Base-by-base conservation (phyloP, 2,329 filamentous ascomycete genomes). In the Paracorniculantispora psalliotae region DNA sequence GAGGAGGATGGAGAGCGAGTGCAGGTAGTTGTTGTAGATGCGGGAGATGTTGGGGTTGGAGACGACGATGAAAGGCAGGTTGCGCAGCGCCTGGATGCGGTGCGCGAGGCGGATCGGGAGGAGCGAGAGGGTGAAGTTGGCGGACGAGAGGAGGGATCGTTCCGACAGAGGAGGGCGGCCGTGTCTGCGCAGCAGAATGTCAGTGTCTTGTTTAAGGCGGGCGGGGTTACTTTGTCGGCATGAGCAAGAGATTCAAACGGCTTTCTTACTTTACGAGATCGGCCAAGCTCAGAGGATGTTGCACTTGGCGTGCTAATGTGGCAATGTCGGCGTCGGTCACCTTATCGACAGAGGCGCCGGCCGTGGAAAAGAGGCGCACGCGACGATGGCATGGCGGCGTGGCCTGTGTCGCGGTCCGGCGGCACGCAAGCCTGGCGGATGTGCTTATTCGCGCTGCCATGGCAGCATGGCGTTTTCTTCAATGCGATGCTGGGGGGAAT, bases 1-100 rank as follows among this genome's bases (percentile, higher is more conserved):
- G 4, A 97, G 83, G 17, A 99, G 81, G 1, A 92, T 96, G 2
- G 90, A 93, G 21, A 99, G 79, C 2, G 92, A 96, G 74, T 97
- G 92, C 47, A 96, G 81, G 73, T 99, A 99, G 75, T 97, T 97
- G 74, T 90, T 87, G 79, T 97, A 96, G 64, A 99, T 99, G 67
- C 89, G 88, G 26, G 88, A 90, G 66, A 99, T 92, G 71, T 97
- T 91, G 1, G 92, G 91, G 71, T 99, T 97, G n/a, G 93, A 92
- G 26, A 99, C 94, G 58, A 99, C 93, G 64, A 99, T 97, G 74
- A 93, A 99, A 0, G 94, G 94, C 9, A 99, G 84, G 71, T 96
- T 96, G 63, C 92, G 88, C 19, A 99, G 80, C 46, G 92, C 91
- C 72, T 96, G 90, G 64, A 99, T 96, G 59, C 94, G 91, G 71